A percentile compares a stretch with the other conserved stretches of the same genome.
These are phyloP conservation scores for Polyporus arcularius DNA, from an alignment of 768 basidiomycete genomes.

Conservation along the genomic window DNA sequence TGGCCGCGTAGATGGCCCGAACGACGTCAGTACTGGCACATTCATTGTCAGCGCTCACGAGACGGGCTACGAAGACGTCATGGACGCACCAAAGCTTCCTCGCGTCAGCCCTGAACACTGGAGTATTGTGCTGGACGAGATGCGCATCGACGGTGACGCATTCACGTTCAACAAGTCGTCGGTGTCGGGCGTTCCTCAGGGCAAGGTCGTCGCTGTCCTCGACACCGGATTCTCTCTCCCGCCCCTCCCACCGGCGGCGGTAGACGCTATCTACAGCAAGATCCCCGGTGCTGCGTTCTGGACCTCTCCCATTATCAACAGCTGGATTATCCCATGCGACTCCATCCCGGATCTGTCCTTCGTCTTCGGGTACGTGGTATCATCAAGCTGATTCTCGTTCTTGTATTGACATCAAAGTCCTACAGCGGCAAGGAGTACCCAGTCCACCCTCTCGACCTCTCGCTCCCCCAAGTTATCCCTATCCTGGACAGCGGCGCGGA, in stretches of 20 bases:
- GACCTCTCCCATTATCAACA: constrained; percentile 5
- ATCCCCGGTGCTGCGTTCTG: constrained; percentile 31
- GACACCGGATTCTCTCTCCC: constrained; percentile 33
- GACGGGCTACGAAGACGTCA: constrained; percentile 16
- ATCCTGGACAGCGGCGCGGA: constrained; percentile 5
- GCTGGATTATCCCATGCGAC: constrained; percentile 33
- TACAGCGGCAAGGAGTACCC: constrained; percentile 39
- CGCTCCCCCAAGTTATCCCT: constrained; percentile 13
- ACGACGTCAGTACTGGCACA: constrained; percentile 21
- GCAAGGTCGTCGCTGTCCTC: constrained; percentile 27
- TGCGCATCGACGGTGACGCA: constrained; percentile 54
- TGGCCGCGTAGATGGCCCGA: constrained; percentile 20
- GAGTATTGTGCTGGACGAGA: constrained; percentile 30
- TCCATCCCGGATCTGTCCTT: constrained; percentile 27
- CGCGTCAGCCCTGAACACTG: constrained; percentile 38
- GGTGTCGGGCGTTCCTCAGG: constrained; percentile 21
- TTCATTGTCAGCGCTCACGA: constrained; percentile 30
- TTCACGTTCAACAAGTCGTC: constrained; percentile 43
- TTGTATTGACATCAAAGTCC: not conserved
- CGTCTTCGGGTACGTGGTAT: constrained; percentile 28
- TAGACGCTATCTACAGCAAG: constrained; percentile 31
- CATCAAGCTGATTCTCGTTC: not conserved
- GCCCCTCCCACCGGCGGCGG: constrained; percentile 24
- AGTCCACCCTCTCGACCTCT: constrained; percentile 34
- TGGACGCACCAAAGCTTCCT: constrained; percentile 21